Evolutionary conservation across 768 basidiomycete genomes (phyloP).

Genomic region (Russula earlei): DNA sequence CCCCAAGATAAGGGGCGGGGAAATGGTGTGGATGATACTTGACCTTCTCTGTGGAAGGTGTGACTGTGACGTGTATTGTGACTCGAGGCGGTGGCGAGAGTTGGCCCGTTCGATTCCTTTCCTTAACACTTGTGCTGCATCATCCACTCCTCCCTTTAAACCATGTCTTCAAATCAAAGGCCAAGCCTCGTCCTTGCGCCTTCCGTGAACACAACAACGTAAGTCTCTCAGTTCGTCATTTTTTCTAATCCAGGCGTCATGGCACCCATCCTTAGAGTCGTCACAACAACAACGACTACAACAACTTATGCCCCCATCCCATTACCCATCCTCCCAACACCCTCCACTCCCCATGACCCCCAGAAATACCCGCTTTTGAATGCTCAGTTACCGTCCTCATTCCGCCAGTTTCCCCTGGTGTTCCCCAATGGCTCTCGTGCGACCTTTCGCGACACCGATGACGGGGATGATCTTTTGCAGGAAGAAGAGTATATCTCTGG

Average conservation of each 20-base stretch:
- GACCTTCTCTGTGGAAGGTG: background rate
- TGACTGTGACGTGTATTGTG: background rate
- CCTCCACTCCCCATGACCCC: slow-evolving; percentile 61
- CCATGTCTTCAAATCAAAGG: slow-evolving; percentile 54
- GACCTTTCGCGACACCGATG: slow-evolving; percentile 60
- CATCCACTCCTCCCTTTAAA: slow-evolving; percentile 24
- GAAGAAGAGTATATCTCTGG: slow-evolving; percentile 60
- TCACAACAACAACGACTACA: slow-evolving; percentile 87
- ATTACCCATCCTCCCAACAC: slow-evolving; percentile 62
- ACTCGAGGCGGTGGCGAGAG: background rate
- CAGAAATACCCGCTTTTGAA: slow-evolving; percentile 74
- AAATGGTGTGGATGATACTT: too few species aligned
- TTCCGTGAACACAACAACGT: slow-evolving; percentile 82
- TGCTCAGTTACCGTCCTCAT: slow-evolving; percentile 61
- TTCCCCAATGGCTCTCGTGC: slow-evolving; percentile 78
- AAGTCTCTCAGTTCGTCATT: slow-evolving; percentile 25
- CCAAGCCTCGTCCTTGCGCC: slow-evolving; percentile 68
- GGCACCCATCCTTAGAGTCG: slow-evolving; percentile 43
- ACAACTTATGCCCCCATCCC: slow-evolving; percentile 86
- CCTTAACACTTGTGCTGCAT: slow-evolving; percentile 20
- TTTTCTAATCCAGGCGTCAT: background rate
- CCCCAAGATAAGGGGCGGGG: too few species aligned
- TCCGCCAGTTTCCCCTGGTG: slow-evolving; percentile 65
- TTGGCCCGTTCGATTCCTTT: too few species aligned
- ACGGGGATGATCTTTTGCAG: slow-evolving; percentile 57